Conservation (phyloP, 108 stramenopile species). For the Skeletonema marinoi region DNA sequence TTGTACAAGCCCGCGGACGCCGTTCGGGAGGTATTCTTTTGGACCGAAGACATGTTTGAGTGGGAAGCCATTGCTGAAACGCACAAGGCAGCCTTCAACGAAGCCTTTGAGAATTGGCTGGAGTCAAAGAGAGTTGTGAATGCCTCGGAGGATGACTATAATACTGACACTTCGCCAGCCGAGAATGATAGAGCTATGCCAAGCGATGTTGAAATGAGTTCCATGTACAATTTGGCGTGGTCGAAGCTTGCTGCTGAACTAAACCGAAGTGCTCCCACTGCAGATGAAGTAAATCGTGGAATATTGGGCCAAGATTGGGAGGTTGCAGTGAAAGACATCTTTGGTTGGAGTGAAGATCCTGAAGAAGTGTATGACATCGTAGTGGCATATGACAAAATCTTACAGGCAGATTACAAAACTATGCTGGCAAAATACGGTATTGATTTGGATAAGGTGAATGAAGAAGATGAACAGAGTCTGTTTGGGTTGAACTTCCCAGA, state of each 20-base stretch:
- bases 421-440: slow-evolving; percentile 9
- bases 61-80: slow-evolving; percentile 44
- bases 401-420: slow-evolving; percentile 29
- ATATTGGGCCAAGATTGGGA: slow-evolving; percentile 51
- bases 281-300: slow-evolving; percentile 53
- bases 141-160: slow-evolving; percentile 18
- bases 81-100: slow-evolving; percentile 48
- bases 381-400: slow-evolving; percentile 30
- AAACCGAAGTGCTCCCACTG: slow-evolving; percentile 40
- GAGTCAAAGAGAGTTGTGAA: slow-evolving; percentile 13
- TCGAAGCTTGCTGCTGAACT: slow-evolving; percentile 51
- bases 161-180: slow-evolving; percentile 4
- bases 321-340: slow-evolving; percentile 55
- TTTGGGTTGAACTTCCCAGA: slow-evolving; percentile 38
- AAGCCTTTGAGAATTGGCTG: slow-evolving; percentile 63
- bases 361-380: slow-evolving; percentile 56
- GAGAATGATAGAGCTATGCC: slow-evolving; percentile 9
- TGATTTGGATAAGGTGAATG: slow-evolving; percentile 25
- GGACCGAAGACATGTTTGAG: slow-evolving; percentile 66
- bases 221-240: slow-evolving; percentile 52
- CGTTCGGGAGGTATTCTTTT: slow-evolving; percentile 59
- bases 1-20: slow-evolving; percentile 65
- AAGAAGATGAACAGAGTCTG: slow-evolving; percentile 20
- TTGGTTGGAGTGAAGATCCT: slow-evolving; percentile 59
- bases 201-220: slow-evolving; percentile 40